Percentiles rank a stretch among this genome's conserved stretches.
These are phyloP conservation scores for Butyriboletus loyo DNA, from an alignment of 768 basidiomycete species.

Conservation along the genomic window DNA sequence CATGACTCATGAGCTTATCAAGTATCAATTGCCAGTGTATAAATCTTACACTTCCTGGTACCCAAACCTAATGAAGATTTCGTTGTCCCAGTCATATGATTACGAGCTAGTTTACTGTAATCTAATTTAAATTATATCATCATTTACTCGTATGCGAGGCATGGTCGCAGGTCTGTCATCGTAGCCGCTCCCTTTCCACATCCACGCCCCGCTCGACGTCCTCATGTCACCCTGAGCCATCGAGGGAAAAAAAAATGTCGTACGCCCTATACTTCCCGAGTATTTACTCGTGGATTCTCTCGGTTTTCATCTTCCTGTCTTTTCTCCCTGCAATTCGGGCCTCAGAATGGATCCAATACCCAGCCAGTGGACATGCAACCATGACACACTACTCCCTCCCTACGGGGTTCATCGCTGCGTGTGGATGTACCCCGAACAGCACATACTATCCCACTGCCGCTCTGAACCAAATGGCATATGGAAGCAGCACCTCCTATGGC, in stretches of 20 bases:
- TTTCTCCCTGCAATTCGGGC: conserved; percentile 24
- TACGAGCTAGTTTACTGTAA: too few species aligned
- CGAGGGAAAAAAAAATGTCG: conserved; percentile 15
- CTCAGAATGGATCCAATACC: conserved; percentile 62
- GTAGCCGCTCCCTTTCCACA: not conserved
- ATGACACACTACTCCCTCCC: conserved; percentile 72
- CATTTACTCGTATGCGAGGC: not conserved
- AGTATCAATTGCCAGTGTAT: too few species aligned
- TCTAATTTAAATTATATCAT: conserved; percentile 10
- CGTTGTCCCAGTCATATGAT: too few species aligned
- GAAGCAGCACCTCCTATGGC: conserved; percentile 69
- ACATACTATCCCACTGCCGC: conserved; percentile 76
- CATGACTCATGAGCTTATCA: too few species aligned
- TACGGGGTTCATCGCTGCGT: conserved; percentile 53
- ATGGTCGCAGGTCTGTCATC: not conserved
- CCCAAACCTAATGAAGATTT: too few species aligned
- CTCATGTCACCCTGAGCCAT: conserved; percentile 14
- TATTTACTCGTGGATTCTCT: conserved; percentile 18
- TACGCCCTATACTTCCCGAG: not conserved
- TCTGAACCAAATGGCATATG: conserved; percentile 75
- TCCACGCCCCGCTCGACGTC: not conserved
- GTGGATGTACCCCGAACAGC: conserved; percentile 69
- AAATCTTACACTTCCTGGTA: too few species aligned
- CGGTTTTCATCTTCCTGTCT: conserved; percentile 21
- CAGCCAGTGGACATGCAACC: conserved; percentile 61